Evolutionary conservation across 192 early-diverging fungal genomes (phyloP).

Genomic region (Kickxella alabastrina): DNA sequence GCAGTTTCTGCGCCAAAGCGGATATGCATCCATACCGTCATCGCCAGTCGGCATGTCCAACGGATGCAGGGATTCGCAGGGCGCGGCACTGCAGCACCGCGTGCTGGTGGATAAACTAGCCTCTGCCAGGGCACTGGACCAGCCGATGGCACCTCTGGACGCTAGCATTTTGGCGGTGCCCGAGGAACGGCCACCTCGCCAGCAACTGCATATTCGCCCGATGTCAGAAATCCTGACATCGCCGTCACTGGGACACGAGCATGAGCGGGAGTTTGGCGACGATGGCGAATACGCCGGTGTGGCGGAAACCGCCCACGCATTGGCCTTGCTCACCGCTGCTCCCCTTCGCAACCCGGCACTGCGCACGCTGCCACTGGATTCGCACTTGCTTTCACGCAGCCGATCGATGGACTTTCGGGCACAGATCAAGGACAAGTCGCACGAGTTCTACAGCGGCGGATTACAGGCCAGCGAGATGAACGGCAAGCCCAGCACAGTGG

Average conservation of each 20-base stretch:
- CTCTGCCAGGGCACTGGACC: not conserved
- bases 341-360: conserved; percentile 3
- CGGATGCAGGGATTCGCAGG: not conserved
- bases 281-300: not conserved
- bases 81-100: not conserved
- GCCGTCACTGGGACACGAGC: not conserved
- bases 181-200: too few relatives aligned
- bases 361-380: conserved; percentile 8
- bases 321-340: too few relatives aligned
- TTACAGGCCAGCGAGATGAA: not conserved
- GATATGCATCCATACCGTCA: conserved; percentile 9
- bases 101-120: not conserved
- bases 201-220: conserved; percentile 1
- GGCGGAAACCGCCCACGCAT: not conserved
- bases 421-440: not conserved
- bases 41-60: not conserved
- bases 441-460: not conserved
- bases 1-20: conserved; percentile 23
- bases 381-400: conserved; percentile 25
- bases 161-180: too few relatives aligned
- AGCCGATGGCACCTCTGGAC: not conserved
- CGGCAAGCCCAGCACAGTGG: not conserved
- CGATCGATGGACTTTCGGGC: conserved; percentile 41
- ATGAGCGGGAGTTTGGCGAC: not conserved
- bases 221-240: not conserved